Base-by-base conservation (phyloP, 2,329 filamentous ascomycete genomes). In the Amesomyces nigricolor region DNA sequence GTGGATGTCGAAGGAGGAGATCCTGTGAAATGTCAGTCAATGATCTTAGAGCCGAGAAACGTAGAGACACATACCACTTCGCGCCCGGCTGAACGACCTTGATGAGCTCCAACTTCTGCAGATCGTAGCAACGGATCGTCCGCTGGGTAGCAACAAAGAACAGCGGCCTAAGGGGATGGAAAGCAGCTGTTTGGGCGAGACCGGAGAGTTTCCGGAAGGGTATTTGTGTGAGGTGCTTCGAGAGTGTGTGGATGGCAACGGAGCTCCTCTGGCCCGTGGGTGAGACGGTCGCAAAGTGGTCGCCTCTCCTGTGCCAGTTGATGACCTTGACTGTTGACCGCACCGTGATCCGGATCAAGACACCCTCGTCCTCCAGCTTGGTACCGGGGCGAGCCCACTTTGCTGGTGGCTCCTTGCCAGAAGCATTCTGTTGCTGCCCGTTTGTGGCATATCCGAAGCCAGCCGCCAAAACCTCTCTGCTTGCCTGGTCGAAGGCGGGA, bases 71-170 rank as follows among this genome's bases (percentile, higher is more conserved):
- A 87, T 94, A 66, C 90, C 91, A 82, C 58, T 91, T 86, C 3
- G 92, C 91, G 66, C 94, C 94, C 0, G 94, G 94, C 68, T 95
- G 90, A 56, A 99, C 77, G 56, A 94, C 89, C 76, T 96, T 96
- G 71, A 96, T 81, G 35, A 99, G 83, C 67, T 95, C 88, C 69
- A 96, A 91, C 65, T 86, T 86, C 62, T 92, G 88, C 45, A 99
- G 80, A 70, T 99, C 94, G 74, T 99, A 99, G 67, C 89, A 88
- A 54, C 94, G 88, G 67, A 99, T 91, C 56, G 88, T 87, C 64
- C 92, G 88, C 71, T 96, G 91, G 10, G 95, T 97, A 3, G 94
- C 94, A 53, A 99, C 89, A 68, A 97, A 97, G 75, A 99, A 91
- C 48, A 96, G 83, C 0, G 94, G 91, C 63, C 91, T 87, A 40